A percentile compares a stretch with the other conserved stretches of the same genome.
Evolutionary conservation across 2,329 filamentous ascomycete genomes (phyloP).

Genomic region (Emergomyces orientalis): DNA sequence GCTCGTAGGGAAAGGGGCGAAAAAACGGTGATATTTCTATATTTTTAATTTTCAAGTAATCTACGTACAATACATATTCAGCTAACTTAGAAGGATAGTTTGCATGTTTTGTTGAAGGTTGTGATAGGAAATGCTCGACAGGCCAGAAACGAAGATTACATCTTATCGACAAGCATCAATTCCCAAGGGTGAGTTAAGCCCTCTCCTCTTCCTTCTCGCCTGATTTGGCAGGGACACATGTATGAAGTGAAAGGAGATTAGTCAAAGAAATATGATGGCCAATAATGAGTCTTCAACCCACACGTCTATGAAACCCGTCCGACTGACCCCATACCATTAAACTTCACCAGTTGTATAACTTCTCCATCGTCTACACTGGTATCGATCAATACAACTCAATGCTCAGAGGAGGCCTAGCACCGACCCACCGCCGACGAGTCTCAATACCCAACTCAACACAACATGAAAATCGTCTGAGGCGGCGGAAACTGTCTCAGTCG

Average conservation of each 20-base stretch:
- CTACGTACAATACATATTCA: neutral
- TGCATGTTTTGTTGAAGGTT: slow-evolving; percentile 81
- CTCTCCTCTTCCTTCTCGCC: neutral
- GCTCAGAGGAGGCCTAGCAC: slow-evolving; percentile 45
- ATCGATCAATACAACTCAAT: slow-evolving; percentile 77
- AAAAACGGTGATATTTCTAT: slow-evolving; percentile 54
- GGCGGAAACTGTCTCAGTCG: slow-evolving; percentile 25
- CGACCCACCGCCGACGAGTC: slow-evolving; percentile 27
- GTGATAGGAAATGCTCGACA: slow-evolving; percentile 73
- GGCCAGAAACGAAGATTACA: slow-evolving; percentile 78
- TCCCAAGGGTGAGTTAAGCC: slow-evolving; percentile 50
- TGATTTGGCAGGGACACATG: neutral
- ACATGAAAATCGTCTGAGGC: slow-evolving; percentile 27
- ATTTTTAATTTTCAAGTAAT: neutral
- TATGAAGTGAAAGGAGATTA: neutral
- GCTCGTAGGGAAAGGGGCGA: slow-evolving; percentile 69
- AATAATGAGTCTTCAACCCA: neutral
- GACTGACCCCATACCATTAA: neutral
- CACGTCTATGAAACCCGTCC: neutral
- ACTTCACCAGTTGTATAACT: slow-evolving; percentile 60
- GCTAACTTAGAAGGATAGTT: slow-evolving; percentile 45
- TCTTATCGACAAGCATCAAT: slow-evolving; percentile 89
- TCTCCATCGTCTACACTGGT: slow-evolving; percentile 77
- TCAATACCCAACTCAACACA: slow-evolving; percentile 29
- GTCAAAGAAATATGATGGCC: neutral